A percentile compares a stretch with the other conserved stretches of the same genome.
Conservation (phyloP, 2,329 filamentous ascomycete genomes). For the Fusarium sp. region DNA sequence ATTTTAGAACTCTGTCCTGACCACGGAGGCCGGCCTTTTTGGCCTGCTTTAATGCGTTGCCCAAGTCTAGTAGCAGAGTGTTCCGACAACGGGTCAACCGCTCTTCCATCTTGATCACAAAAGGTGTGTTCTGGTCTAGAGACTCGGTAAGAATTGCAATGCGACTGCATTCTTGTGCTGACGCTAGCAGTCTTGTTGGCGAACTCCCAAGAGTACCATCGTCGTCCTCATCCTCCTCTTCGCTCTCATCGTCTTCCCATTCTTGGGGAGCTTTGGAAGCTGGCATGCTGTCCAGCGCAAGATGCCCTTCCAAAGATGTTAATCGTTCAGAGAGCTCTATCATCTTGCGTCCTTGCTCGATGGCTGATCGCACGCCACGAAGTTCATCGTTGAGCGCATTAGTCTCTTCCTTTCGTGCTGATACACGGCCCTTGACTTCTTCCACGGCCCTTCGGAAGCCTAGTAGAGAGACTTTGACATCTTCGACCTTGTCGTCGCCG, state of each 20-base stretch:
- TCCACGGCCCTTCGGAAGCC: slow-evolving; percentile 88
- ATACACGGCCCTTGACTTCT: slow-evolving; percentile 76
- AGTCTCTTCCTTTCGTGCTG: slow-evolving; percentile 73
- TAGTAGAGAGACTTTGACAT: slow-evolving; percentile 86
- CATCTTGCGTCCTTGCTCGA: slow-evolving; percentile 72
- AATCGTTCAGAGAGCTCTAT: slow-evolving; percentile 76
- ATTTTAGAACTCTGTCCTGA: slow-evolving; percentile 61
- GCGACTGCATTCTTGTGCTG: slow-evolving; percentile 60
- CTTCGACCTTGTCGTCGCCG: slow-evolving; percentile 91
- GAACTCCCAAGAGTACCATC: slow-evolving; percentile 58
- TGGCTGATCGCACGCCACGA: slow-evolving; percentile 69
- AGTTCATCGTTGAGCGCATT: slow-evolving; percentile 74
- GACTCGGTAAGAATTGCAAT: slow-evolving; percentile 57
- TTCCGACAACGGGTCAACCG: slow-evolving; percentile 66
- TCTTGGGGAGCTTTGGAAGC: slow-evolving; percentile 38
- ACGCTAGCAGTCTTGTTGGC: slow-evolving; percentile 58
- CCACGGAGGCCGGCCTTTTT: slow-evolving; percentile 58
- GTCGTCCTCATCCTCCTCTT: slow-evolving; percentile 54
- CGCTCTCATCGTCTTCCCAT: slow-evolving; percentile 55
- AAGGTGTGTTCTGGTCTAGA: slow-evolving; percentile 61
- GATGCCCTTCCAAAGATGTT: slow-evolving; percentile 70
- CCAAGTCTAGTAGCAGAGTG: slow-evolving; percentile 68
- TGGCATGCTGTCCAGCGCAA: slow-evolving; percentile 65
- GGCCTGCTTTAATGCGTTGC: slow-evolving; percentile 61
- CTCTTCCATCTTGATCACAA: slow-evolving; percentile 65